These are phyloP conservation scores for Xerocomus nothofagi DNA, from an alignment of 1,284 basidiomycete species.

Conservation along the genomic window DNA sequence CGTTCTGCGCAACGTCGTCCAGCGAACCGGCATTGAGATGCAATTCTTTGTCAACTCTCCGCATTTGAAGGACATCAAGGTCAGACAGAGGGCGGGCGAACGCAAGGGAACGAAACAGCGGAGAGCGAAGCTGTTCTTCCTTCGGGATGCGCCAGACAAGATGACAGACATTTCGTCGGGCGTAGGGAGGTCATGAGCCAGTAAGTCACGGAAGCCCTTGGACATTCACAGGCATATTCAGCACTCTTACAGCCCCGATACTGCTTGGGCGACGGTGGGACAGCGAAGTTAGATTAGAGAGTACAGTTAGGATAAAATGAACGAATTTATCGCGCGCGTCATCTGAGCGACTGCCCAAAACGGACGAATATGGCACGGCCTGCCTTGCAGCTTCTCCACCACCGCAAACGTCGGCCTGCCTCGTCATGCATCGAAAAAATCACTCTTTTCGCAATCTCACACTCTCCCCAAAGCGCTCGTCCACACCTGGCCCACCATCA, in stretches of 20 bases:
- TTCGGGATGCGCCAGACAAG: slow-evolving; percentile 76
- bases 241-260: slow-evolving; percentile 7
- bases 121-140: slow-evolving; percentile 76
- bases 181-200: slow-evolving; percentile 37
- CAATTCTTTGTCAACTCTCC: slow-evolving; percentile 84
- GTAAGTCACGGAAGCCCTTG: slow-evolving; percentile 15
- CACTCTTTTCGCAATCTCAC: slow-evolving; percentile 59
- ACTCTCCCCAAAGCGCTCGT: slow-evolving; percentile 49
- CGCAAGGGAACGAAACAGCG: slow-evolving; percentile 55
- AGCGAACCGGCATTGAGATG: slow-evolving; percentile 89
- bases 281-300: slow-evolving; percentile 1
- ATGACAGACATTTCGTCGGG: slow-evolving; percentile 74
- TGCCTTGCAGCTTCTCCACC: slow-evolving; percentile 15
- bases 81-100: slow-evolving; percentile 60
- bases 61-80: slow-evolving; percentile 80
- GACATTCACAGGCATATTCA: slow-evolving; percentile 4
- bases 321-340: not conserved
- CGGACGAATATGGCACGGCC: slow-evolving; percentile 7
- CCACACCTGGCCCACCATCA: slow-evolving; percentile 65
- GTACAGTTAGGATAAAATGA: slow-evolving; percentile 13
- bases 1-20: slow-evolving; percentile 82
- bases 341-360: slow-evolving; percentile 18
- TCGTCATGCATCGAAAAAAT: slow-evolving; percentile 55
- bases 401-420: slow-evolving; percentile 11
- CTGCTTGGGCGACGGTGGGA: not conserved